phyloP scores from a whole-genome alignment of 2,329 filamentous ascomycete genomes.

The Paecilomyces sp. region DNA sequence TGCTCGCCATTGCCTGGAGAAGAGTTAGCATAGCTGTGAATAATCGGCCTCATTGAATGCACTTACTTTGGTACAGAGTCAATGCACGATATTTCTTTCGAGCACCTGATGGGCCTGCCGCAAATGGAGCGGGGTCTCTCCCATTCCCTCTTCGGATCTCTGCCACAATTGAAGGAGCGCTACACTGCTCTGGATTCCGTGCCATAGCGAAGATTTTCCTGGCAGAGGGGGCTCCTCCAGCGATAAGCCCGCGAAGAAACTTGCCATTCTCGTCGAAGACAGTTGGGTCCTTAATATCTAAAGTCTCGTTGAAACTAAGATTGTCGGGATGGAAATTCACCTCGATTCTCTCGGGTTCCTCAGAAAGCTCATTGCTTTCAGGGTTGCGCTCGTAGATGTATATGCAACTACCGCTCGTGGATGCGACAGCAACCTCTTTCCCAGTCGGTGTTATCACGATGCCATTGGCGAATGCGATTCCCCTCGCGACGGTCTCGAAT shows the following conservation, averaged over 20 bases:
- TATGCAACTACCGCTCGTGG: conserved; percentile 4
- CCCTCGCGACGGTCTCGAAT: conserved; percentile 6
- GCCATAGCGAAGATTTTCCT: conserved; percentile 8
- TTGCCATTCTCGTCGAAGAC: conserved; percentile 9
- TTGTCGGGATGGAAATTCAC: conserved; percentile 10
- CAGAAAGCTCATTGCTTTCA: conserved; percentile 8
- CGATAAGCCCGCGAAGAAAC: conserved; percentile 10
- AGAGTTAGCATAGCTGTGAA: background rate
- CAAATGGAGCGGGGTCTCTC: conserved; percentile 9
- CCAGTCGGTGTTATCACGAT: conserved; percentile 10
- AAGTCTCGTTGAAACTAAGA: conserved; percentile 9
- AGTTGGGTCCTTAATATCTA: conserved; percentile 6
- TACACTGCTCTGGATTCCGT: conserved; percentile 5
- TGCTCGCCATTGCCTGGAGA: conserved; percentile 9
- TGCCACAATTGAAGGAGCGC: conserved; percentile 10
- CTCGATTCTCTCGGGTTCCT: conserved; percentile 3
- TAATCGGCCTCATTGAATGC: background rate
- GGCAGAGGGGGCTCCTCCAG: conserved; percentile 7
- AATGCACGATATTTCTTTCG: conserved; percentile 6
- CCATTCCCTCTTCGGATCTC: conserved; percentile 10
- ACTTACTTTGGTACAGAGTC: conserved; percentile 10
- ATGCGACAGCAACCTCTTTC: conserved; percentile 10
- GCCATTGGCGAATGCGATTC: conserved; percentile 10
- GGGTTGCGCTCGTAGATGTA: conserved; percentile 10
- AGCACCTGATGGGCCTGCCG: conserved; percentile 6